Base-by-base conservation (phyloP, 352 stramenopile genomes). In the Phytophthora melonis region DNA sequence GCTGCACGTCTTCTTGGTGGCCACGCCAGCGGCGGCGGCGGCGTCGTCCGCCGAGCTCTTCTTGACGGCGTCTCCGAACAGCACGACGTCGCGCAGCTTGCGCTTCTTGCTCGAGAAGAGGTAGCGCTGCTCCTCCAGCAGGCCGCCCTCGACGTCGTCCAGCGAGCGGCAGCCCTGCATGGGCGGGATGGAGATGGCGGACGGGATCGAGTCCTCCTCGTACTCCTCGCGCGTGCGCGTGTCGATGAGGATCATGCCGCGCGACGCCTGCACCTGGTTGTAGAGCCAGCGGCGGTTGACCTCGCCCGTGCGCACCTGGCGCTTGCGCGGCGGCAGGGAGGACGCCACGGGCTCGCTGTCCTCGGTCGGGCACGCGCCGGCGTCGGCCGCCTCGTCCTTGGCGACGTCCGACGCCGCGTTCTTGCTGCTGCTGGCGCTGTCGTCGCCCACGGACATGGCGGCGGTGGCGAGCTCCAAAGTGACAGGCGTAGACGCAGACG, bases 231-330 rank as follows among this genome's bases (percentile, higher is more conserved):
- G 71, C 21, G 72, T 66, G 9, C 89, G 80, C 27, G 86, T 86
- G 69, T 96, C 89, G 67, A 96, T 86, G 6, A 96, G 67, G 45
- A 96, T 92, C 59, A 92, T 84, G 30, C 89, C 89, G 47, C 86
- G 81, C 18, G 86, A 81, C 7, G 86, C 87, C 66, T 95, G 88
- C 50, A 93, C 86, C 58, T 94, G 87, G 73, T 96, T 96, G 70
- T 93, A 96, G 1, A 96, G 79, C 89, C 89, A 96, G 45, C 84
- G 83, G 52, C 88, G 95, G 58, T 91, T 91, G 11, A 96, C 89
- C 43, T 84, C 80, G 9, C 84, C 84, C 3, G 82, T 86, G 63
- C 83, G 84, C 49, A 96, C 87, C 1, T 80, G 70, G 21, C 88
- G 85, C 68, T 88, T 91, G n/a, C 57, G 63, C 1, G 36, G 39